A percentile compares a stretch with the other conserved stretches of the same genome.
Conservation (phyloP, 1,284 basidiomycete species). For the Phlebopus sp. region DNA sequence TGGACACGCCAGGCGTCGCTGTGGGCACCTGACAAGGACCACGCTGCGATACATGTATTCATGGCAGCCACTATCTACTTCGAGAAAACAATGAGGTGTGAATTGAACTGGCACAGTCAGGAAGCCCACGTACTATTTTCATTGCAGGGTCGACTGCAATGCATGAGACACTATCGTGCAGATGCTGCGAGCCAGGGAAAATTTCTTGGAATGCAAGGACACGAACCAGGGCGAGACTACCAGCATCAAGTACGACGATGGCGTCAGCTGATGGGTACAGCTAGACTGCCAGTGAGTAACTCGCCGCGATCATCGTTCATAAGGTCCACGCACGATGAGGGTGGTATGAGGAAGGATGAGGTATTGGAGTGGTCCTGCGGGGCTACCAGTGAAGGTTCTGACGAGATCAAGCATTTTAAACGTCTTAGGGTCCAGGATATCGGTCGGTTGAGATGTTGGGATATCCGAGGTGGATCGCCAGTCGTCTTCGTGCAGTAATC, state of each 20-base stretch:
- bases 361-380: constrained; percentile 53
- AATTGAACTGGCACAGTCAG: constrained; percentile 6
- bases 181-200: constrained; percentile 56
- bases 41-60: constrained; percentile 63
- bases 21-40: constrained; percentile 65
- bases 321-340: constrained; percentile 49
- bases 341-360: constrained; percentile 53
- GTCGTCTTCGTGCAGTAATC: not conserved
- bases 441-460: not conserved
- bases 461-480: no score
- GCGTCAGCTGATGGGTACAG: constrained; percentile 69
- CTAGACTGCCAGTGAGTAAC: constrained; percentile 34
- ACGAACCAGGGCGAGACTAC: constrained; percentile 55
- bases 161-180: constrained; percentile 49
- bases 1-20: constrained; percentile 71
- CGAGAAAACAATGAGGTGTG: constrained; percentile 12
- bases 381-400: constrained; percentile 55
- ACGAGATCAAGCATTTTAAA: constrained; percentile 57
- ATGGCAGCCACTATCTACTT: constrained; percentile 69
- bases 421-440: not conserved
- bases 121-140: constrained; percentile 60
- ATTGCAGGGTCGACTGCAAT: constrained; percentile 70
- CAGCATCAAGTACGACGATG: constrained; percentile 66
- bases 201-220: constrained; percentile 75
- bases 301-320: not conserved